Base-by-base conservation (phyloP, 1,284 basidiomycete genomes). In the Naganishia liquefaciens region DNA sequence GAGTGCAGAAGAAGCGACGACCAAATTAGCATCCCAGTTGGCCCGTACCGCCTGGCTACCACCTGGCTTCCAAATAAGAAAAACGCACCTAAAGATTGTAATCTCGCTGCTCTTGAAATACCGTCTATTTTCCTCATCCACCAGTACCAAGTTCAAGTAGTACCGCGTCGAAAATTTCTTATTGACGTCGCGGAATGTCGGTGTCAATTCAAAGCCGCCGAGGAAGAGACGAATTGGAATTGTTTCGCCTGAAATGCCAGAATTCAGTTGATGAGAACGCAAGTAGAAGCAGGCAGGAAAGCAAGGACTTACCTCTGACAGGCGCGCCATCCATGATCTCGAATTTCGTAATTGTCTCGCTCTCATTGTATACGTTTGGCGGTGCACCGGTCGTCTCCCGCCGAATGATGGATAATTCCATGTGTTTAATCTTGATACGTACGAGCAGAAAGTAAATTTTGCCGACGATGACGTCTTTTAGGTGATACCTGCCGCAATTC, bases 401-500 rank as follows among this genome's bases (percentile, higher is more conserved):
- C 30, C 95, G 88, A 70, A 99, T 98, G 75, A 98, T 98, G 17
- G 93, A 96, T 21, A 99, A 84, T 75, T 99, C 96, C 94, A 98
- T 98, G 74, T 99, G 94, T 80, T 99, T 98, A 82, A 99, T 98
- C 84, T 99, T 98, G 84, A 99, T 98, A 67, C 95, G 88, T 7
- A 99, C 95, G 49, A 99, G 88, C 33, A 99, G 82, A 80, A 99
- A 99, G 82, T 96, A 98, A 75, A 99, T 98, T 82, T 98, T 98
- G 79, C 95, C 95, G 15, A 99, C 95, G 63, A 99, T 99, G 66
- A 98, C 95, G 77, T 99, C 96, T 80, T 98, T 99, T 67, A 99
- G 81, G 76, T 99, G 95, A 77, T 99, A 99, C 78, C 93, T 96
- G 61, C 19, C 10, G 1, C 21, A 23, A 7, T 6, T 3, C n/a